A percentile compares a stretch with the other conserved stretches of the same genome.
phyloP scores from a whole-genome alignment of 2,329 filamentous ascomycete genomes.

The Thielaviopsis punctulata region DNA sequence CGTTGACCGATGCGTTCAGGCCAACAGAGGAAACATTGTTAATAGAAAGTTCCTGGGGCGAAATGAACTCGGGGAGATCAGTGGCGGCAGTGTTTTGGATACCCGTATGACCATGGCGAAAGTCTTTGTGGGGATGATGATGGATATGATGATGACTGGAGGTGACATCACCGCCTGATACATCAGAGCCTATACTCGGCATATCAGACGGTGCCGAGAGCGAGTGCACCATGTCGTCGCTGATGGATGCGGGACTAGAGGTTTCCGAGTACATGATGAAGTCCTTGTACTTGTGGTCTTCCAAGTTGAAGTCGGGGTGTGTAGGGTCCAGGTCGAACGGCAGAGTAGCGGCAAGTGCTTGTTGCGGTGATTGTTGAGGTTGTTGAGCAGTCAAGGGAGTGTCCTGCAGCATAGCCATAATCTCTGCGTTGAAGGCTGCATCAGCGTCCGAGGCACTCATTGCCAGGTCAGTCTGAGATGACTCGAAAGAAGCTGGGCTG shows the following conservation, averaged over 20 bases:
- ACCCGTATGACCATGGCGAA: background rate
- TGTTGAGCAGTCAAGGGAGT: background rate
- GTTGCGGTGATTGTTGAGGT: background rate
- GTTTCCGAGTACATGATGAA: constrained; percentile 37
- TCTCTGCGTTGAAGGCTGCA: background rate
- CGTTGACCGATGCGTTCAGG: background rate
- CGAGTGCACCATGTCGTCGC: constrained; percentile 20
- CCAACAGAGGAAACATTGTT: background rate
- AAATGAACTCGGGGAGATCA: no score
- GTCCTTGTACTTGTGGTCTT: constrained; percentile 27
- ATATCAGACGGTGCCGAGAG: background rate
- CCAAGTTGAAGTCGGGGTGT: background rate
- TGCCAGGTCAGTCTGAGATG: no score
- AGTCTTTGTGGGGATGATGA: background rate
- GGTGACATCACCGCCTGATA: background rate
- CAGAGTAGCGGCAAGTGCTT: background rate
- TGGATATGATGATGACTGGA: background rate
- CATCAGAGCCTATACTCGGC: background rate
- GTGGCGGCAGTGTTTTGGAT: background rate
- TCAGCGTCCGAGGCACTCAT: no score
- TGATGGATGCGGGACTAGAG: constrained; percentile 29
- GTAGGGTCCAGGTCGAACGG: background rate
- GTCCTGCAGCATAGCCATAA: background rate
- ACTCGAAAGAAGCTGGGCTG: no score
- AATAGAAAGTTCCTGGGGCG: background rate